These are phyloP conservation scores for Macrolepiota dolichaula DNA, from an alignment of 768 basidiomycete species.

Conservation along the genomic window DNA sequence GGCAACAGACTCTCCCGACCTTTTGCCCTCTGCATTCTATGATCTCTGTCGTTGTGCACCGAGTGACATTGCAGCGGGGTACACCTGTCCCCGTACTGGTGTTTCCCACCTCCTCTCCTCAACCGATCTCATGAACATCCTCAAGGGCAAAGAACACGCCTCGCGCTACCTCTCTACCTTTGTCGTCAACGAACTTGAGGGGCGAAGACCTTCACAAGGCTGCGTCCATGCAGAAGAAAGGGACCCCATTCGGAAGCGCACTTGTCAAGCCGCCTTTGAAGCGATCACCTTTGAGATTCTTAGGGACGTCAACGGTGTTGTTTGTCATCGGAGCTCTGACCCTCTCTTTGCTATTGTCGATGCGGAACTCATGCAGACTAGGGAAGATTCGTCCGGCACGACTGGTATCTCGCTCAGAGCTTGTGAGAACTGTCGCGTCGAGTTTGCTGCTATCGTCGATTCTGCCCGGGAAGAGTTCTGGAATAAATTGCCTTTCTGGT, in stretches of 20 bases:
- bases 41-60: slow-evolving; percentile 70
- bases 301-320: slow-evolving; percentile 67
- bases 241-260: slow-evolving; percentile 41
- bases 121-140: slow-evolving; percentile 53
- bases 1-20: slow-evolving; percentile 47
- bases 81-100: slow-evolving; percentile 32
- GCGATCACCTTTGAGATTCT: slow-evolving; percentile 72
- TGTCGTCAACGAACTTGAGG: slow-evolving; percentile 71
- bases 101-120: slow-evolving; percentile 40
- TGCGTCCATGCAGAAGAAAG: slow-evolving; percentile 51
- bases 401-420: slow-evolving; percentile 45
- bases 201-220: slow-evolving; percentile 44
- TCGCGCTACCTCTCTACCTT: slow-evolving; percentile 77
- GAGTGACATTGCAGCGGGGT: slow-evolving; percentile 56
- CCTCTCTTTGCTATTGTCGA: slow-evolving; percentile 70
- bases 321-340: slow-evolving; percentile 63
- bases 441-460: slow-evolving; percentile 60
- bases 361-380: slow-evolving; percentile 62
- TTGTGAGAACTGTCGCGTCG: slow-evolving; percentile 62
- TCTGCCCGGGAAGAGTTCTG: slow-evolving; percentile 61
- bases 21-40: slow-evolving; percentile 77
- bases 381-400: slow-evolving; percentile 43
- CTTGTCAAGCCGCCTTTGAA: slow-evolving; percentile 72
- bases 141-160: slow-evolving; percentile 69
- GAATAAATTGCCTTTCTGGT: slow-evolving; percentile 63